phyloP scores from a whole-genome alignment of 805 yeast genomes.

The Ascoidea tarda region DNA sequence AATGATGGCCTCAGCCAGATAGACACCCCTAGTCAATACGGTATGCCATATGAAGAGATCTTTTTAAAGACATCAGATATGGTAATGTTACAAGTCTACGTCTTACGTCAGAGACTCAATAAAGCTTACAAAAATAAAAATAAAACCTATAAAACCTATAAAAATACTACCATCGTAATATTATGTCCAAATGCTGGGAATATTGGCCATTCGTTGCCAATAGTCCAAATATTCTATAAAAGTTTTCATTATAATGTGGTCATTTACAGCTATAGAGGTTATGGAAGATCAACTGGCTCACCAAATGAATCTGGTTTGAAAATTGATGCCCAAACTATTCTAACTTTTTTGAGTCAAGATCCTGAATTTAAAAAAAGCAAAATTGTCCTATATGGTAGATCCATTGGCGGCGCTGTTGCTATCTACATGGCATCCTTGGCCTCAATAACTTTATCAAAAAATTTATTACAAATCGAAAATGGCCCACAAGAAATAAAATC shows the following conservation, averaged over 20 bases:
- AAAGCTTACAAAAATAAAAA: conserved; percentile 32
- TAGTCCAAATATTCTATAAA: conserved; percentile 54
- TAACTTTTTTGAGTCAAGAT: conserved; percentile 40
- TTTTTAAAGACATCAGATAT: conserved; percentile 56
- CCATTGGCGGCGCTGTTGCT: conserved; percentile 92
- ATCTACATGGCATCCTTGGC: conserved; percentile 55
- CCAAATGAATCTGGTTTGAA: conserved; percentile 75
- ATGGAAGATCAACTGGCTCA: conserved; percentile 66
- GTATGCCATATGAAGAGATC: conserved; percentile 44
- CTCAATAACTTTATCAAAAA: background rate
- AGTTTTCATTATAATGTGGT: conserved; percentile 63
- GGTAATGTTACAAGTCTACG: conserved; percentile 48
- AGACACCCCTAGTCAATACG: conserved; percentile 63
- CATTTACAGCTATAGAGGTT: conserved; percentile 82
- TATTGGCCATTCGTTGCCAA: conserved; percentile 81
- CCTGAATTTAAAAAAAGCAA: conserved; percentile 36
- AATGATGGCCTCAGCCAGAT: conserved; percentile 61
- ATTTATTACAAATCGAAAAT: background rate
- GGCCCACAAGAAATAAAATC: background rate
- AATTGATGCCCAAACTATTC: conserved; percentile 61
- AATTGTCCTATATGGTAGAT: conserved; percentile 69
- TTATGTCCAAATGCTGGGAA: conserved; percentile 93
- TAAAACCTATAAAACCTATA: conserved; percentile 20
- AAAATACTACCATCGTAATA: conserved; percentile 58
- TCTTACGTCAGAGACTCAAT: conserved; percentile 34